Evolutionary conservation across 169 alveolate genomes (phyloP).

Genomic region (Perkinsus olseni): DNA sequence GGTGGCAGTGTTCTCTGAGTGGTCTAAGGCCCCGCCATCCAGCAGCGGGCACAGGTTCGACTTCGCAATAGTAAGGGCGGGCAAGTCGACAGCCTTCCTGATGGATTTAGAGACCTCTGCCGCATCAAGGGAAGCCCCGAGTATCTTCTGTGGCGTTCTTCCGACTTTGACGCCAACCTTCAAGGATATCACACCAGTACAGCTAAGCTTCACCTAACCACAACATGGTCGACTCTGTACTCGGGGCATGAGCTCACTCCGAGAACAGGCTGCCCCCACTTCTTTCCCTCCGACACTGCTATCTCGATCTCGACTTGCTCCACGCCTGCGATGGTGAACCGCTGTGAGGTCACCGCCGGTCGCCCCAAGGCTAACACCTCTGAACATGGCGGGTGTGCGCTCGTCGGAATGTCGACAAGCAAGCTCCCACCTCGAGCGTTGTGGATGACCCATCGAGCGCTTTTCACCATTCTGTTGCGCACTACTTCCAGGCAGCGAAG

Average conservation of each 20-base stretch:
- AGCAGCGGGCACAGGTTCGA: neutral
- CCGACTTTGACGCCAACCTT: neutral
- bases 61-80: neutral
- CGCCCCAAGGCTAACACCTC: neutral
- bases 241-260: neutral
- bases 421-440: neutral
- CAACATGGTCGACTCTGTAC: neutral
- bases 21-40: neutral
- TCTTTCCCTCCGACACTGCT: neutral
- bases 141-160: neutral
- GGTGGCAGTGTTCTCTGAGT: neutral
- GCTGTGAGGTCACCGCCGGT: neutral
- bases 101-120: no score
- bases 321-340: neutral
- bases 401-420: neutral
- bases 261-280: neutral
- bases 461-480: neutral
- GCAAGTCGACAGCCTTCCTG: neutral
- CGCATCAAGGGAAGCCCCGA: neutral
- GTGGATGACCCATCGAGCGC: neutral
- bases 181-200: neutral
- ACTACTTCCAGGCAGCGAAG: neutral
- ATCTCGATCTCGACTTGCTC: neutral
- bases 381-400: neutral
- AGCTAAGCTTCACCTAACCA: neutral